Conservation (phyloP, 345 rosid genomes). For the Firmiana major region DNA sequence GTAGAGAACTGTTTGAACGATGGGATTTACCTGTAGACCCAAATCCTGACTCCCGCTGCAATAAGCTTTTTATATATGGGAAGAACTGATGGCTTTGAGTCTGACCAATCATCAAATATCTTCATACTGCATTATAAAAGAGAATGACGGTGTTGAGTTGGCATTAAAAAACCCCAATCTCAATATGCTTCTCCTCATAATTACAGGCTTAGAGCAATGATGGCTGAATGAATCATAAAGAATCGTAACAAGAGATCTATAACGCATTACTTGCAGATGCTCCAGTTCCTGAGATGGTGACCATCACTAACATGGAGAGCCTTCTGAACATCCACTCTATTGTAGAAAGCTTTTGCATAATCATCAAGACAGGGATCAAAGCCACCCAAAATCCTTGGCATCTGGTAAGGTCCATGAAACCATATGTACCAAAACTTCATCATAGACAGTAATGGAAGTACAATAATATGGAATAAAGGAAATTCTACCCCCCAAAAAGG, state of each 20-base stretch:
- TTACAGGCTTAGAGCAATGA: neutral
- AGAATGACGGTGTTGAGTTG: neutral
- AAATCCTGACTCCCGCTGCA: constrained; percentile 62
- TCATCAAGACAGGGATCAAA: constrained; percentile 84
- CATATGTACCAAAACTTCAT: neutral
- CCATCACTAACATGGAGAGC: constrained; percentile 87
- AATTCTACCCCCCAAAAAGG: neutral
- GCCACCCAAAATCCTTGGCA: constrained; percentile 78
- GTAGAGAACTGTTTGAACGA: neutral
- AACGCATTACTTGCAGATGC: constrained; percentile 77
- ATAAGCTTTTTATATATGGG: constrained; percentile 84
- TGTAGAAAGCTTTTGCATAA: constrained; percentile 66
- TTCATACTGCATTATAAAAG: constrained; percentile 35
- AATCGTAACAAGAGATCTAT: neutral
- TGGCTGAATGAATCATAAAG: neutral
- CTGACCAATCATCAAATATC: constrained; percentile 53
- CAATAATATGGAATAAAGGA: neutral
- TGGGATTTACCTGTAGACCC: constrained; percentile 79
- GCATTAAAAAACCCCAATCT: neutral
- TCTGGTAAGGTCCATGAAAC: constrained; percentile 21
- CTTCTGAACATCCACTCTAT: constrained; percentile 72
- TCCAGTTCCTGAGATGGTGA: constrained; percentile 61
- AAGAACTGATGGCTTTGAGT: constrained; percentile 58
- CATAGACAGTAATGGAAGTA: neutral
- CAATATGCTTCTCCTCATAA: neutral